phyloP scores from a whole-genome alignment of 2,329 filamentous ascomycete species.

The Claviceps quebecensis region DNA sequence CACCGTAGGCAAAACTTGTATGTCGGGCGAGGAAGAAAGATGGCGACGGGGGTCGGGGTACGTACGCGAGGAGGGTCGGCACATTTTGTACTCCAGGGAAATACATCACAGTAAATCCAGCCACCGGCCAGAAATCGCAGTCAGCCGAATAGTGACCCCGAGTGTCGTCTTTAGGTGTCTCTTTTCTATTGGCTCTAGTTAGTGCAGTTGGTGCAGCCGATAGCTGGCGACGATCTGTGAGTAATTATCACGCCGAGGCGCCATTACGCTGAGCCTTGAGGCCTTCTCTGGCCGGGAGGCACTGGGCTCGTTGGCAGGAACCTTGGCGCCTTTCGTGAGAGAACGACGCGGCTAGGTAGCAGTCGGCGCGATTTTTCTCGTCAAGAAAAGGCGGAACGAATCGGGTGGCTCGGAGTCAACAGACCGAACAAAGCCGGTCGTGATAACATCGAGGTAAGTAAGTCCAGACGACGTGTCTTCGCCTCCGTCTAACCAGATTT shows the following conservation, averaged over 20 bases:
- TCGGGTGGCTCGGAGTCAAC: not conserved
- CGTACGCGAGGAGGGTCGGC: no score
- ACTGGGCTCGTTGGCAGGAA: not conserved
- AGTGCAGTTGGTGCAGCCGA: not conserved
- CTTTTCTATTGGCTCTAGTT: not conserved
- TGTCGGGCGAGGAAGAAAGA: no score
- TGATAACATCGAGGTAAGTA: not conserved
- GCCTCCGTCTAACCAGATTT: constrained; percentile 16
- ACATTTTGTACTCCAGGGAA: no score
- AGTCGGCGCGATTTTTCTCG: not conserved
- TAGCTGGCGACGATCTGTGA: not conserved
- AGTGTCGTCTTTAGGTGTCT: not conserved
- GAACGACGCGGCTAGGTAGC: not conserved
- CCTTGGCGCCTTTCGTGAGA: not conserved
- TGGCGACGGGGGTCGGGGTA: no score
- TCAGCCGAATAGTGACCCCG: no score
- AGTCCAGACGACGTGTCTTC: not conserved
- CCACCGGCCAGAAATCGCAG: no score
- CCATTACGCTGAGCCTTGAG: not conserved
- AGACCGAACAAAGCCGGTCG: not conserved
- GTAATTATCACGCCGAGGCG: not conserved
- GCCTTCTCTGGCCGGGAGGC: not conserved
- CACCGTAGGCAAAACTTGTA: no score
- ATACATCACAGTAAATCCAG: no score
- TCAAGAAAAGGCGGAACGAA: not conserved